A percentile compares a stretch with the other conserved stretches of the same genome.
Evolutionary conservation across 768 basidiomycete genomes (phyloP).

Genomic region (Grammothele lineata): DNA sequence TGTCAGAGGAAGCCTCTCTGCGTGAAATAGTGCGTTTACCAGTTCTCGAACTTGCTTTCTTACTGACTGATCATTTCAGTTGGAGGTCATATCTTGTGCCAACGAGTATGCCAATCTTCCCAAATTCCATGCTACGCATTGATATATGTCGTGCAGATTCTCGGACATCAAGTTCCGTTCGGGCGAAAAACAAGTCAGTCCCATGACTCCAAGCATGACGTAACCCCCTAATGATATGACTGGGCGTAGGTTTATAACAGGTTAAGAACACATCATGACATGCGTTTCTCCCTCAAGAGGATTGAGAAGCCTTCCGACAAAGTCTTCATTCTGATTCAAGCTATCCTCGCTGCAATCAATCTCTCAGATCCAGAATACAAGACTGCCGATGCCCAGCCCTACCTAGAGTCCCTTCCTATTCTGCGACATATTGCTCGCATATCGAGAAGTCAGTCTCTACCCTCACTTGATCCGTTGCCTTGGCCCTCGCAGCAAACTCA

Average conservation of each 20-base stretch:
- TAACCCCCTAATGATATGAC: too few relatives aligned
- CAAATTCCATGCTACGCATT: too few relatives aligned
- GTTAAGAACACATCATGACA: slow-evolving; percentile 67
- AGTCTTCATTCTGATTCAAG: slow-evolving; percentile 79
- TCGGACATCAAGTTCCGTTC: slow-evolving; percentile 62
- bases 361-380: slow-evolving; percentile 68
- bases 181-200: slow-evolving; percentile 80
- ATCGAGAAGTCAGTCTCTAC: too few relatives aligned
- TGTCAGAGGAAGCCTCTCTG: slow-evolving; percentile 50
- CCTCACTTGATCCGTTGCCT: too few relatives aligned
- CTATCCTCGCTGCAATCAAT: slow-evolving; percentile 67
- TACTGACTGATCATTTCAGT: slow-evolving; percentile 32
- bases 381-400: slow-evolving; percentile 63
- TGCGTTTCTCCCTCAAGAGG: slow-evolving; percentile 72
- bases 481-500: too few relatives aligned
- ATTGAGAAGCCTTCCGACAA: slow-evolving; percentile 73
- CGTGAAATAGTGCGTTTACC: slow-evolving; percentile 58
- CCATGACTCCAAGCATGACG: too few relatives aligned
- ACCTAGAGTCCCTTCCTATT: slow-evolving; percentile 63
- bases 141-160: slow-evolving; percentile 43
- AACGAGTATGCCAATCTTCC: too few relatives aligned
- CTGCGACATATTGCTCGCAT: slow-evolving; percentile 79
- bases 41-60: too few relatives aligned
- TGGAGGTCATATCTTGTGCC: slow-evolving; percentile 60
- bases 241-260: slow-evolving; percentile 65